Base-by-base conservation (phyloP, 345 rosid genomes). In the Murraya paniculata region DNA sequence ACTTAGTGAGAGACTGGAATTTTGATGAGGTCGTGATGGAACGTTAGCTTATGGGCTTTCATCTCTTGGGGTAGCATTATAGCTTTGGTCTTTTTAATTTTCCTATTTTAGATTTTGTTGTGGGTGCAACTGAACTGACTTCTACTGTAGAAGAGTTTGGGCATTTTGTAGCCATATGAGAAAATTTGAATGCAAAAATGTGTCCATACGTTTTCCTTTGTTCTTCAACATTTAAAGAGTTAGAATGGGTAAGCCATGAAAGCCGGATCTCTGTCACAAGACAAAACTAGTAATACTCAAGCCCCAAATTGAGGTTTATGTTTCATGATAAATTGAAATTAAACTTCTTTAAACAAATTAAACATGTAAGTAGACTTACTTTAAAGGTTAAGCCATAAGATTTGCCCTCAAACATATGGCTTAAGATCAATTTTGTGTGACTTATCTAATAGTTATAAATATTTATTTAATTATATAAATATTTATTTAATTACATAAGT, bases 1-100 rank as follows among this genome's bases (percentile, higher is more conserved):
- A 95, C 85, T 67, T 95, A 62, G 98, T 91, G 69, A 89, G 97
- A 85, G 97, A 95, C 88, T 95, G 99, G 99, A 93, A 95, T 84
- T 95, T 95, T 14, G 92, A 90, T 9, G 91, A 89, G 87, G 87
- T 58, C 9, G 88, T 71, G 48, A 73, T 87, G 78, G 89, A 85
- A 81, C 87, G 84, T 73, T 93, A 89, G 86, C 72, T 61, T 21
- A 7, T 28, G 25, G 69, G 14, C 28, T 72, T 72, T 36, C 64
- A 66, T 45, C 22, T 72, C 38, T 58, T 71, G 61, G 78, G 77
- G 72, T 78, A 64, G 82, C 21, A 19, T 64, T 86, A 80, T 81
- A 68, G 67, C 76, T 36, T 64, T 61, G 53, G 39, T 55, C 38
- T 28, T 55, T 57, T 68, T 38, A 75, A 30, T 68, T 65, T 68